Evolutionary conservation across 1,284 basidiomycete species (phyloP), one percentile per base, ranked within the genome.

Genomic region (Sporisorium scitamineum): DNA sequence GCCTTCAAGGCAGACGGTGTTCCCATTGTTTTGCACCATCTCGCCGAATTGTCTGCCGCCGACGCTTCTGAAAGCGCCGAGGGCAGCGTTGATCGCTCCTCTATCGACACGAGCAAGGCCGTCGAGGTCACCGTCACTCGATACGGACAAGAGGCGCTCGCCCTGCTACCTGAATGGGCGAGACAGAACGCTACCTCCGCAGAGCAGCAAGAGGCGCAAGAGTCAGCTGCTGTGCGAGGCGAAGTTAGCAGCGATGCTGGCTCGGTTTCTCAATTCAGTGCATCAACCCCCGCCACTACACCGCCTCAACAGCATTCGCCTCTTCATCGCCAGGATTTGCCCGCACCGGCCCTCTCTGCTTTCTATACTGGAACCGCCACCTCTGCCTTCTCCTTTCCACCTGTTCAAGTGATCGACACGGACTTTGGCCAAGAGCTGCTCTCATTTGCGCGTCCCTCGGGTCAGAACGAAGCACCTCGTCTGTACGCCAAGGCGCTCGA

Each of bases 391-490:
- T 53, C 42, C 14, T 73, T 76, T 54, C 74, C 79, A 14, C 60
- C 65, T 13, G 76, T 81, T n/a, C 69, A 80, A 45, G 70, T 77
- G 7, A 64, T 82, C 51, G 79, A 82, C 60, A 70, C 71, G 52
- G 80, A 80, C 39, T 69, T 80, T 27, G 79, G 79, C 24, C 51
- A 65, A 7, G 32, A 24, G 10, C 27, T 82, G 16, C 26, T 48
- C 14, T 16, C 55, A 8, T 26, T 66, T 29, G 60, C 61, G 13
- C 60, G 61, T 45, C 63, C 59, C 3, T 55, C 56, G 1, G 59
- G 67, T 5, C 61, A 61, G 54, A 20, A 59, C 11, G 61, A 67
- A 10, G 70, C 71, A 0, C 69, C 69, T 31, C 65, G 73, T 27
- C 41, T 70, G 14, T 74, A 80, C 50, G 37, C 27, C 13, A 42